Evolutionary conservation across 2,329 filamentous ascomycete species (phyloP), one percentile per base, ranked within the genome.

Genomic region (Alternaria consortialis): DNA sequence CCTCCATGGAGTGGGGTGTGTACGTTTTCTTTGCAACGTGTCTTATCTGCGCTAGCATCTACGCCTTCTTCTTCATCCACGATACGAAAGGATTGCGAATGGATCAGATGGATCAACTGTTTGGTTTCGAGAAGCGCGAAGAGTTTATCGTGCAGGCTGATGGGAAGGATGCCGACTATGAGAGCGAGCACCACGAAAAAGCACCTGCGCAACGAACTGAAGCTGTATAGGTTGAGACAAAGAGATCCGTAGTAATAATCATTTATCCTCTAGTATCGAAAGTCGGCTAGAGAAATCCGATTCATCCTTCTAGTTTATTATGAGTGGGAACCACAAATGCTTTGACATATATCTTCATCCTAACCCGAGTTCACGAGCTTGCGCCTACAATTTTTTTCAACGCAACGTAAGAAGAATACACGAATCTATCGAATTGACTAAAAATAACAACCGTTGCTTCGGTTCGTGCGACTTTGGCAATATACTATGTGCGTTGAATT

Each of bases 1-100:
- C 73, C 1, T 73, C 70, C 32, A 79, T 81, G 65, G 73, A 72
- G n/a, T 81, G 74, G 60, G 78, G 79, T 3, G 61, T 70, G 0
- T 81, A 79, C 56, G 73, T 81, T 44, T 80, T 82, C 69, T 82
- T 81, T 56, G 80, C 78, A 2, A 72, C 63, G 3, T 73, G 71
- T 60, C 67, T 80, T 50, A 62, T 80, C n/a, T 63, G 72, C 17
- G 79, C 79, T 5, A 76, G 71, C 20, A 56, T 77, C 9, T 81
- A 77, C 61, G 76, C 78, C 1, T 81, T 70, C 64, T 80, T 81
- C 66, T 79, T 75, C 63, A 77, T 80, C 32, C 75, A 75, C 31
- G 78, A 80, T 63, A 80, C 78, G 1, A 80, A 80, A 53, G 77
- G 78, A 8, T 53, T 80, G 29, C 67, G 74, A 3, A 69, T 77